Percentiles rank a stretch among this genome's conserved stretches.
These are phyloP conservation scores for Arabis alpina DNA, from an alignment of 345 rosid genomes.

Conservation along the genomic window DNA sequence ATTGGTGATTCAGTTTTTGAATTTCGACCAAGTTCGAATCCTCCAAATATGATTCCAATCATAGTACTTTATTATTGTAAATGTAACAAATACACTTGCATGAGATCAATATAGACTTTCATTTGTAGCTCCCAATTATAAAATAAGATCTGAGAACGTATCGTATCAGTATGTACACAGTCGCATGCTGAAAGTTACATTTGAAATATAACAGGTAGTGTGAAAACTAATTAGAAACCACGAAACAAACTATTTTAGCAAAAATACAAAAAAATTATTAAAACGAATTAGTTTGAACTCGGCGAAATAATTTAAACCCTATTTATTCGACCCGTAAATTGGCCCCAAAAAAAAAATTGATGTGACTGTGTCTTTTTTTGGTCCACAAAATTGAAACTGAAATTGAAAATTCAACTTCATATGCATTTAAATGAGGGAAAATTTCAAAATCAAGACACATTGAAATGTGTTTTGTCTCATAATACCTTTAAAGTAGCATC, in stretches of 20 bases:
- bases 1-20: too few species aligned
- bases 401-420: not conserved
- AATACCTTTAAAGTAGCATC: too few species aligned
- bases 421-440: not conserved
- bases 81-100: not conserved
- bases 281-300: constrained; percentile 14
- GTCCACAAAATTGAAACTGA: constrained; percentile 6
- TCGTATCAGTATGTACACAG: not conserved
- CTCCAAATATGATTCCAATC: not conserved
- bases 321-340: not conserved
- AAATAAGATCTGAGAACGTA: not conserved
- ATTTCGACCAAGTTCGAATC: not conserved
- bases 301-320: constrained; percentile 1
- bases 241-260: constrained; percentile 1
- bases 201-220: not conserved
- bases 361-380: constrained; percentile 26
- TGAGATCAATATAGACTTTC: not conserved
- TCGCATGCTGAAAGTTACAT: not conserved
- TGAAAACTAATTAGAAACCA: constrained; percentile 19
- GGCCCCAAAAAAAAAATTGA: not conserved
- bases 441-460: too few species aligned
- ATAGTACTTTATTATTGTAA: not conserved
- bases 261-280: not conserved
- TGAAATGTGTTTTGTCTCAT: too few species aligned
- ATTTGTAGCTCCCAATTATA: not conserved